phyloP scores from a whole-genome alignment of 2,329 filamentous ascomycete genomes.

The Clonostachys rhizophaga region DNA sequence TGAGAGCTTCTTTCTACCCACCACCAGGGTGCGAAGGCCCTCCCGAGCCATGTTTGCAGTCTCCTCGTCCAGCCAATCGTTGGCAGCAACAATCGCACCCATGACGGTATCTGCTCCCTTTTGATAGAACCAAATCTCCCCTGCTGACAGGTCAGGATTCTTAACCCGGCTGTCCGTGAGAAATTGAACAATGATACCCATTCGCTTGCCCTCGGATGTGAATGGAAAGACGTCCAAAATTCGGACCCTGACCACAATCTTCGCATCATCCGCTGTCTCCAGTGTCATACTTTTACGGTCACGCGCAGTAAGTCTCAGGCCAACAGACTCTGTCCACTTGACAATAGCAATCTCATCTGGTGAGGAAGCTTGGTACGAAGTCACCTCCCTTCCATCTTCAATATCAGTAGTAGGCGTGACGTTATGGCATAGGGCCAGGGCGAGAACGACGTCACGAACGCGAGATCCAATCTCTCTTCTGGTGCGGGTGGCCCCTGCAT shows the following conservation, averaged over 20 bases:
- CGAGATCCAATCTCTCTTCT: slow-evolving; percentile 89
- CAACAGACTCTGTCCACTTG: slow-evolving; percentile 89
- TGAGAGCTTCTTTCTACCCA: slow-evolving; percentile 86
- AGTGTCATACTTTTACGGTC: slow-evolving; percentile 84
- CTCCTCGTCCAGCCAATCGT: slow-evolving; percentile 98
- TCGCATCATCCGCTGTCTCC: slow-evolving; percentile 69
- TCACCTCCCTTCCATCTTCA: slow-evolving; percentile 70
- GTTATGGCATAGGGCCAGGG: slow-evolving; percentile 91
- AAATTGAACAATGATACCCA: slow-evolving; percentile 95
- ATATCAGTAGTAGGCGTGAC: slow-evolving; percentile 83
- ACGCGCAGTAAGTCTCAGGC: slow-evolving; percentile 76
- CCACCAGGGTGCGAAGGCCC: slow-evolving; percentile 86
- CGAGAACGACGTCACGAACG: slow-evolving; percentile 88
- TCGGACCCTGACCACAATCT: slow-evolving; percentile 74
- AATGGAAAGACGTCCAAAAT: slow-evolving; percentile 97
- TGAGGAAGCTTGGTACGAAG: slow-evolving; percentile 92
- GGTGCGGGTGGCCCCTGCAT: slow-evolving; percentile 69
- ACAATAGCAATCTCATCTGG: slow-evolving; percentile 98
- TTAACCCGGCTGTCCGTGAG: slow-evolving; percentile 48
- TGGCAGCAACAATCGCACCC: slow-evolving; percentile 89
- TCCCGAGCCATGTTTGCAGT: slow-evolving; percentile 99
- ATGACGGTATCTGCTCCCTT: slow-evolving; percentile 99
- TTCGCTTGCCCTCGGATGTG: slow-evolving; percentile 94
- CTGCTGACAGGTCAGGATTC: slow-evolving; percentile 45
- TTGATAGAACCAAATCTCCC: slow-evolving; percentile 97